Conservation (phyloP, 805 yeast genomes). For the Wickerhamomyces tratensis region DNA sequence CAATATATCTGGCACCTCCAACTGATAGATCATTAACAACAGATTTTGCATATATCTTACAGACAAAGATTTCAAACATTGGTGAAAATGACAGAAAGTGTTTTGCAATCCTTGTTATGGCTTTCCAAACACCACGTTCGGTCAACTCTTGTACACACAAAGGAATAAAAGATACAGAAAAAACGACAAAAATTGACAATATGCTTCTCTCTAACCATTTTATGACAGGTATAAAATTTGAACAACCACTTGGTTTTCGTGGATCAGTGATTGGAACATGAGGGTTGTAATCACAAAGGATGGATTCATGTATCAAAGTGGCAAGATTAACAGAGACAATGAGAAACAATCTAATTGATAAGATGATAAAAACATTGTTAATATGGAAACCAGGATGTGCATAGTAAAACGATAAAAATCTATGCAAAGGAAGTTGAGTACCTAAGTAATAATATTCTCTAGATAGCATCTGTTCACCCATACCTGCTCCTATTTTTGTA, state of each 20-base stretch:
- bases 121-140: conserved; percentile 68
- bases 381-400: conserved; percentile 85
- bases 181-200: conserved; percentile 64
- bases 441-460: conserved; percentile 76
- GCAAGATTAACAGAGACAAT: conserved; percentile 52
- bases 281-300: conserved; percentile 51
- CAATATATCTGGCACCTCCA: conserved; percentile 77
- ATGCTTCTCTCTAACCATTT: conserved; percentile 70
- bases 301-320: conserved; percentile 50
- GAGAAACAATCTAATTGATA: conserved; percentile 57
- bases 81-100: conserved; percentile 70
- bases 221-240: conserved; percentile 58
- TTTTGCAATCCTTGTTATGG: conserved; percentile 49
- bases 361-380: conserved; percentile 64
- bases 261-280: conserved; percentile 52
- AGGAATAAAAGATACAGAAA: conserved; percentile 67
- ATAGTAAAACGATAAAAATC: conserved; percentile 71
- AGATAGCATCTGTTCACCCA: conserved; percentile 83
- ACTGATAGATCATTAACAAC: conserved; percentile 56
- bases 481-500: conserved; percentile 81
- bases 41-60: conserved; percentile 67
- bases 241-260: conserved; percentile 59
- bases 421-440: conserved; percentile 65
- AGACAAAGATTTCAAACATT: conserved; percentile 70
- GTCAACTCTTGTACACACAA: conserved; percentile 67